phyloP scores from a whole-genome alignment of 148 eudicot genomes.

The Camellia japonica region DNA sequence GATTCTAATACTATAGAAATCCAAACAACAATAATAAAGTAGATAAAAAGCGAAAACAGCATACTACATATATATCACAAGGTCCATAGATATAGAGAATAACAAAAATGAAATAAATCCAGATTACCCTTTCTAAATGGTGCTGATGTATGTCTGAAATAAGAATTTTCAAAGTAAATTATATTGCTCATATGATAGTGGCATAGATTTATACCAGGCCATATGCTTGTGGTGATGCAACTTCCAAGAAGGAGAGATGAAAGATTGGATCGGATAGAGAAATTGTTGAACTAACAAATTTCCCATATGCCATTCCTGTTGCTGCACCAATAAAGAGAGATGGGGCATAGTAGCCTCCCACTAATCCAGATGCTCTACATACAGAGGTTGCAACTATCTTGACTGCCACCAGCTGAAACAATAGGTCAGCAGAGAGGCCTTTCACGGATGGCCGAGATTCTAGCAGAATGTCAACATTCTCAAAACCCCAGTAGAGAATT shows the following conservation, averaged over 20 bases:
- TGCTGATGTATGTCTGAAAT: not conserved
- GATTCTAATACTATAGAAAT: not conserved
- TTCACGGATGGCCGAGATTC: slow-evolving; percentile 74
- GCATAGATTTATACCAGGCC: slow-evolving; percentile 62
- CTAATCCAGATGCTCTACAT: slow-evolving; percentile 88
- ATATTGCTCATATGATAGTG: not conserved
- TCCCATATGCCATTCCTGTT: slow-evolving; percentile 95
- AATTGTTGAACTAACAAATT: slow-evolving; percentile 50
- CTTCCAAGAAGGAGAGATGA: slow-evolving; percentile 62
- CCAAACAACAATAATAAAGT: not conserved
- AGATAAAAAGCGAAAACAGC: not conserved
- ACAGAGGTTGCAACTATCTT: slow-evolving; percentile 82
- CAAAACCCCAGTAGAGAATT: slow-evolving; percentile 95
- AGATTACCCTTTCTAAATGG: not conserved
- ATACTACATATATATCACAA: not conserved
- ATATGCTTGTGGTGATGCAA: slow-evolving; percentile 96
- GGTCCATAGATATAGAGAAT: not conserved
- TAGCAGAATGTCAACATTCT: slow-evolving; percentile 82
- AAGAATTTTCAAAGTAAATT: not conserved
- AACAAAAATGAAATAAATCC: not conserved
- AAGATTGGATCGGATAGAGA: slow-evolving; percentile 54
- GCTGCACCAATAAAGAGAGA: slow-evolving; percentile 95
- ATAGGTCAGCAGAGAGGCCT: slow-evolving; percentile 67
- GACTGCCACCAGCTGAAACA: slow-evolving; percentile 71
- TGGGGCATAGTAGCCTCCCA: slow-evolving; percentile 96